Conservation (phyloP, 331 rosid species). For the Cydonia oblonga region DNA sequence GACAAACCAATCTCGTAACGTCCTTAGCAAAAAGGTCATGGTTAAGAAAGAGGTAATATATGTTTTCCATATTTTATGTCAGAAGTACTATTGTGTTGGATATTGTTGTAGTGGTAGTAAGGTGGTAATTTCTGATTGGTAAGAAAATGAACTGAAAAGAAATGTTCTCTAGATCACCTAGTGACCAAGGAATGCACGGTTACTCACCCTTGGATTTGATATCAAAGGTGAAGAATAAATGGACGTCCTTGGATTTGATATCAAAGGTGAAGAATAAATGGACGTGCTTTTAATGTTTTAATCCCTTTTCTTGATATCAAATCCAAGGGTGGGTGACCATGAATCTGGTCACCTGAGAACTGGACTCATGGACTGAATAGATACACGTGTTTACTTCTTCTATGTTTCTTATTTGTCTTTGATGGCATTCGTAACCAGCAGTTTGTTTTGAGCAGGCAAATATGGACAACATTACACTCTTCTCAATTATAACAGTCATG, state of each 20-base stretch:
- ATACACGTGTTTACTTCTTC: background rate
- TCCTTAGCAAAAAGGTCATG: slow-evolving; percentile 93
- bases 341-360: background rate
- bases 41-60: slow-evolving; percentile 59
- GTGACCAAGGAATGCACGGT: background rate
- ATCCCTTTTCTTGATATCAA: background rate
- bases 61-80: background rate
- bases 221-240: background rate
- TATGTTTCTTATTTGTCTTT: background rate
- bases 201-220: background rate
- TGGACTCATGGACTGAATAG: background rate
- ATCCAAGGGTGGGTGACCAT: background rate
- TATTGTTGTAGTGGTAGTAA: background rate
- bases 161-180: background rate
- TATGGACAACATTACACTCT: slow-evolving; percentile 86
- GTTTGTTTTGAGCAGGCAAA: slow-evolving; percentile 52
- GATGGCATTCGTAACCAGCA: background rate
- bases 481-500: slow-evolving; percentile 85
- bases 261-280: background rate
- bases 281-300: background rate
- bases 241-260: too few relatives aligned
- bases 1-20: slow-evolving; percentile 84
- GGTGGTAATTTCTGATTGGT: background rate
- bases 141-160: background rate
- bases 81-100: background rate